Base-by-base conservation (phyloP, 352 stramenopile species). In the Phytophthora hybrid region DNA sequence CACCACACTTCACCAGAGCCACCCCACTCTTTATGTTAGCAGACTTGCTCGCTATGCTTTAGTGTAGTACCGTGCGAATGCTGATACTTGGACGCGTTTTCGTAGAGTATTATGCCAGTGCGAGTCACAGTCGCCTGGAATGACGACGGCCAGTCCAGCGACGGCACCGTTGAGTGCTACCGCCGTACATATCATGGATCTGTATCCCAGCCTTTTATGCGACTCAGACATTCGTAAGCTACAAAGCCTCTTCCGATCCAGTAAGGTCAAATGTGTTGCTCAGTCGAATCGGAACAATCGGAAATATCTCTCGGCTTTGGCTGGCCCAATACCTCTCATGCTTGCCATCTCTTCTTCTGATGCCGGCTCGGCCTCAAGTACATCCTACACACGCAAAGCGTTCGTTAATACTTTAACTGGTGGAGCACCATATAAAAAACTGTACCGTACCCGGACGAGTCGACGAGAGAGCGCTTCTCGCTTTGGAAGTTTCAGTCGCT, bases 291-390 rank as follows among this genome's bases (percentile, higher is more conserved):
- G 68, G 55, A 92, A 91, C 8, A 84, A 54, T 10, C 58, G 59
- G 66, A 87, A 93, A 58, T 83, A 94, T 29, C 83, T 75, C 32
- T 60, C 69, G n/a, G 86, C 88, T 66, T 84, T 88, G 8, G 76
- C 59, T 9, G 39, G 26, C 1, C 84, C 85, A 3, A 95, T 81
- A 1, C 84, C 88, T 7, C 85, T 78, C 65, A 95, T 79, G 31
- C 63, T 65, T n/a, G 79, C 82, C 84, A 95, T 91, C 51, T 91
- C 88, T 54, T 89, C 80, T 41, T 83, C 62, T 11, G 73, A 85
- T 18, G 46, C 16, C 6, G 88, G 88, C 44, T 83, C 56, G 0
- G 55, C 46, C 46, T 79, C 73, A 32, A 95, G 70, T 31, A 95
- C 75, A 51, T 83, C 79, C 86, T 93, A 63, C 26, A 2, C 19